A percentile compares a stretch with the other conserved stretches of the same genome.
These are phyloP conservation scores for Malus asiatica DNA, from an alignment of 306 rosid species.

Conservation along the genomic window DNA sequence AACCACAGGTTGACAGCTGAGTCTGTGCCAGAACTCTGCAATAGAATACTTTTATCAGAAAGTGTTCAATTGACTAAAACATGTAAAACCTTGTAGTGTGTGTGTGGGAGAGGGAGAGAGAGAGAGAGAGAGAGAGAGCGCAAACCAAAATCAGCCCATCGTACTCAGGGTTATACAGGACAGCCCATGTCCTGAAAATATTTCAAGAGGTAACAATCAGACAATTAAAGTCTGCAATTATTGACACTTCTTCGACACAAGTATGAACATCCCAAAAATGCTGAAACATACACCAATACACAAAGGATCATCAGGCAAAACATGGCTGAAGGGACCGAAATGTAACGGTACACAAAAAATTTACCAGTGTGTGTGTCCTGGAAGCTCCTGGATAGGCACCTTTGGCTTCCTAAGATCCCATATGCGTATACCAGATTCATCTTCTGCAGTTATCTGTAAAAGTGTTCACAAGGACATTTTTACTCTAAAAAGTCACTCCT, in stretches of 20 bases:
- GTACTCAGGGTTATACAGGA: slow-evolving; percentile 79
- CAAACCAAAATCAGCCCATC: slow-evolving; percentile 76
- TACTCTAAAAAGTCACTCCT: too few relatives aligned
- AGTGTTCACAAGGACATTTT: not conserved
- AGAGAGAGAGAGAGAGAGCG: slow-evolving; percentile 35
- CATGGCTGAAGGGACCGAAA: slow-evolving; percentile 14
- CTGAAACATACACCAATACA: not conserved
- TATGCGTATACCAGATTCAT: slow-evolving; percentile 77
- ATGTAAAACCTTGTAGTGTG: not conserved
- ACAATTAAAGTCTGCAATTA: not conserved
- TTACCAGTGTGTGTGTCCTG: slow-evolving; percentile 97
- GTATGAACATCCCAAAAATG: not conserved
- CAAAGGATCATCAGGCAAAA: slow-evolving; percentile 7
- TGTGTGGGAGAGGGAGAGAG: not conserved
- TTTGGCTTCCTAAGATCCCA: slow-evolving; percentile 93
- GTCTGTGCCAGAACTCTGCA: slow-evolving; percentile 93
- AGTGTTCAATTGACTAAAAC: not conserved
- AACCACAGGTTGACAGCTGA: slow-evolving; percentile 89
- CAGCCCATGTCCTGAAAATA: slow-evolving; percentile 79
- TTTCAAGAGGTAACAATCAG: slow-evolving; percentile 32
- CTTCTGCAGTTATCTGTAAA: slow-evolving; percentile 76
- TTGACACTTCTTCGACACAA: not conserved
- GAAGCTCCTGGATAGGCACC: slow-evolving; percentile 73
- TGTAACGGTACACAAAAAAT: slow-evolving; percentile 5
- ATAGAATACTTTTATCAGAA: slow-evolving; percentile 17